Evolutionary conservation across 1,284 basidiomycete species (phyloP).

Genomic region (Tilletia setariae): DNA sequence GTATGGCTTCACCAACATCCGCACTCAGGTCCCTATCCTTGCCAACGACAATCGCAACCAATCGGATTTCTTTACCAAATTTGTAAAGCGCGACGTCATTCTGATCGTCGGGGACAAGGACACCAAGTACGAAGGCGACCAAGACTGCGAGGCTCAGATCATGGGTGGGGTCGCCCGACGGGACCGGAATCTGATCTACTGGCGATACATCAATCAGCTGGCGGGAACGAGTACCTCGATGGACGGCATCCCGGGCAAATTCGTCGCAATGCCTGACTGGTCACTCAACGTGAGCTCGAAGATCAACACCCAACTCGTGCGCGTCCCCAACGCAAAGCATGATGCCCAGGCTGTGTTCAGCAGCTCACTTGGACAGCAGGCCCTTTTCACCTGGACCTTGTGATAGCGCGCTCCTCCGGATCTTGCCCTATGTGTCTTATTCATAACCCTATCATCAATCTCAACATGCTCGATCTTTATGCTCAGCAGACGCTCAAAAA

Average conservation of each 20-base stretch:
- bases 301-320: background rate
- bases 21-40: slow-evolving; percentile 30
- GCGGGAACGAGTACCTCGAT: no score
- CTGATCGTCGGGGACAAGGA: slow-evolving; percentile 48
- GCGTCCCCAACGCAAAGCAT: background rate
- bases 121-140: slow-evolving; percentile 35
- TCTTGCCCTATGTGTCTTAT: no score
- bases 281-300: background rate
- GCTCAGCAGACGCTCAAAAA: no score
- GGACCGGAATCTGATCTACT: slow-evolving; percentile 49
- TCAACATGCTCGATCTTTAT: no score
- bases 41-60: slow-evolving; percentile 22
- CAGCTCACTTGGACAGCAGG: background rate
- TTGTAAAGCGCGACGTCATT: slow-evolving; percentile 43
- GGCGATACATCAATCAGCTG: slow-evolving; percentile 49
- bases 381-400: no score
- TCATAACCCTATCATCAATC: no score
- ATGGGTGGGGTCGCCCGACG: slow-evolving; percentile 44
- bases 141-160: slow-evolving; percentile 49
- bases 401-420: no score
- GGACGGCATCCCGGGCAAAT: no score
- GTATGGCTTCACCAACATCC: slow-evolving; percentile 48
- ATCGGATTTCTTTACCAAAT: slow-evolving; percentile 40
- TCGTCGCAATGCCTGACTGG: background rate
- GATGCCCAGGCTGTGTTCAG: background rate